Evolutionary conservation across 2,329 filamentous ascomycete genomes (phyloP), one percentile per base, ranked within the genome.

Genomic region (Thelonectria blattea): DNA sequence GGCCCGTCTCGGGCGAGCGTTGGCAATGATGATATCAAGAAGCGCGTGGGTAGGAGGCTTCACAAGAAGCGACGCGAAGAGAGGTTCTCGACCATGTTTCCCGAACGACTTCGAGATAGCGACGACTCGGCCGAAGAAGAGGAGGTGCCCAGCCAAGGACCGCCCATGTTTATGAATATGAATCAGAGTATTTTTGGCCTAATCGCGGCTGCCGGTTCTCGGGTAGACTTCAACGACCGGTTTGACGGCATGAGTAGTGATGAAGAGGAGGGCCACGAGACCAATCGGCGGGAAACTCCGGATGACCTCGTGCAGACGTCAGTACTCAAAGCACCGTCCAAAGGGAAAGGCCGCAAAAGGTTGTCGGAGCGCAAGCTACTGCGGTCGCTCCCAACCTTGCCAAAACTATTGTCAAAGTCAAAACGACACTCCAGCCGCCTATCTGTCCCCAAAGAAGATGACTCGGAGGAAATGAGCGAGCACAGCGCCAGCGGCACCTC

Each of bases 121-220:
- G 83, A 84, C 60, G 78, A 78, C n/a, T 78, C 78, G 17, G 76
- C 73, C 32, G 82, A 84, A 47, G 80, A 85, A 66, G 80, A 83
- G 39, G 76, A 81, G 45, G 66, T 76, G 5, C 75, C 80, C 2
- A 73, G 70, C 9, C 79, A 81, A 58, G 78, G 77, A 39, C 76
- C 79, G 14, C 79, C 81, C 64, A 80, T 84, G 74, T 83, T 84
- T 60, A 80, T 86, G 77, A 92, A 93, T 71, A 92, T 96, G 88
- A 95, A 97, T 76, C 93, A 97, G 81, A 96, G 92, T 65, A 89
- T 98, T 56, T 96, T 97, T 75, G 93, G 92, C 55, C 86, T 98
- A 78, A 93, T 98, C 67, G 91, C 93, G 7, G 92, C 92, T 15
- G 92, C 92, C 39, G 92, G 93, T 7, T 93, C 92, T 30, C 88